Percentiles rank a stretch among this genome's conserved stretches.
Evolutionary conservation across 1,284 basidiomycete species (phyloP).

Genomic region (Microbotryum scabiosae): DNA sequence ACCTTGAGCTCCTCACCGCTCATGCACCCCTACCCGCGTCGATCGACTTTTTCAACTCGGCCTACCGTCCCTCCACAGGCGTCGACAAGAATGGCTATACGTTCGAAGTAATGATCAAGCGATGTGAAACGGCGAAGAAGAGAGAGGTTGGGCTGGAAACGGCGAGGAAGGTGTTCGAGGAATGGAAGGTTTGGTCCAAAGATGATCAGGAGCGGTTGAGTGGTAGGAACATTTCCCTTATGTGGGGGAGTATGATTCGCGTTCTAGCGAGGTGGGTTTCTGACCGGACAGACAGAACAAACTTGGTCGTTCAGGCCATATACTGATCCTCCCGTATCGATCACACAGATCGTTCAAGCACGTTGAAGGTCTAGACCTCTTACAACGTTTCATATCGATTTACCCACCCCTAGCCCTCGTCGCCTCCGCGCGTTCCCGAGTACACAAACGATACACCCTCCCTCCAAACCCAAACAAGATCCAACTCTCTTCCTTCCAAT

Average conservation of each 20-base stretch:
- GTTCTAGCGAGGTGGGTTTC: slow-evolving; percentile 17
- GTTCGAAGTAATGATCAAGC: slow-evolving; percentile 17
- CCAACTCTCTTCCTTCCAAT: slow-evolving; percentile 15
- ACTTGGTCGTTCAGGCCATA: background rate
- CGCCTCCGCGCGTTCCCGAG: background rate
- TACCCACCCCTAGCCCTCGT: slow-evolving; percentile 17
- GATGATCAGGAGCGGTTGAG: slow-evolving; percentile 3
- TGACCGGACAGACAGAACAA: background rate
- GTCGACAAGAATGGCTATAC: slow-evolving; percentile 17
- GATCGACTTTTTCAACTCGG: slow-evolving; percentile 39
- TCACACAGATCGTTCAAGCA: slow-evolving; percentile 2
- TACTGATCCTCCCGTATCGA: background rate
- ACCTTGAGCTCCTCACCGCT: slow-evolving; percentile 59
- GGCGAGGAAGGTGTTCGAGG: slow-evolving; percentile 23
- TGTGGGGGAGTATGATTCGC: slow-evolving; percentile 27
- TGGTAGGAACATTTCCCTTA: slow-evolving; percentile 9
- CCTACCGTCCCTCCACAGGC: background rate
- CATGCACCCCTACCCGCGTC: slow-evolving; percentile 47
- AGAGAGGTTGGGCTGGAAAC: background rate
- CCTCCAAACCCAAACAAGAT: slow-evolving; percentile 8
- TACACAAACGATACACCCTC: background rate
- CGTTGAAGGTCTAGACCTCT: slow-evolving; percentile 18
- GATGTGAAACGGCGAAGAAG: slow-evolving; percentile 20
- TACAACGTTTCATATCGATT: slow-evolving; percentile 17
- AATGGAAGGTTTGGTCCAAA: slow-evolving; percentile 24